A percentile compares a stretch with the other conserved stretches of the same genome.
These are phyloP conservation scores for Cladosporium sp. DNA, from an alignment of 2,329 filamentous ascomycete genomes.

Conservation along the genomic window DNA sequence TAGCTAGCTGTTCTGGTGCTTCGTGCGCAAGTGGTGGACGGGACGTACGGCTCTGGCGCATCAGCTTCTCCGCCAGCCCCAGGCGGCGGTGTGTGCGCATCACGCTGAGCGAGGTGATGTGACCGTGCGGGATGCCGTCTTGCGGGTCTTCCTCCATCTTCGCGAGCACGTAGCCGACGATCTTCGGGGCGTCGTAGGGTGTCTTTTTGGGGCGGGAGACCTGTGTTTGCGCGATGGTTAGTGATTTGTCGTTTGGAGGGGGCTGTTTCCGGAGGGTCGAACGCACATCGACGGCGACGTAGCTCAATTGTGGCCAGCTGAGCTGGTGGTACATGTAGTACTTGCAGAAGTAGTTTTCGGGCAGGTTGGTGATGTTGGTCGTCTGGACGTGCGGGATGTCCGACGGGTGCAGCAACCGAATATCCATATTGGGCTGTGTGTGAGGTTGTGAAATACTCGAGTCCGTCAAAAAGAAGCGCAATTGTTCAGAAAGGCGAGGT, in stretches of 20 bases:
- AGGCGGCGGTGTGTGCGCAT: slow-evolving; percentile 91
- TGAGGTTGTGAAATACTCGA: not conserved
- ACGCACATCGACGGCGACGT: slow-evolving; percentile 77
- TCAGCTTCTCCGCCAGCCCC: slow-evolving; percentile 93
- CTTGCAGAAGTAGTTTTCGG: slow-evolving; percentile 99
- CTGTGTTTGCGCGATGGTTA: slow-evolving; percentile 22
- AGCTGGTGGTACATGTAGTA: slow-evolving; percentile 99
- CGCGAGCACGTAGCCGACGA: slow-evolving; percentile 97
- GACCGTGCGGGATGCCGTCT: slow-evolving; percentile 86
- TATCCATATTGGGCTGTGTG: slow-evolving; percentile 60
- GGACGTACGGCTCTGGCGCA: slow-evolving; percentile 84
- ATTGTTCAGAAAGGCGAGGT: not conserved
- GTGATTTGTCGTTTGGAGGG: not conserved
- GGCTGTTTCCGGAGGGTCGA: not conserved
- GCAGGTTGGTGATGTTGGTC: slow-evolving; percentile 96
- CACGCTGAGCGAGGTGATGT: slow-evolving; percentile 91
- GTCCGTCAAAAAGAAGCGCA: not conserved
- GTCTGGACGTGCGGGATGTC: slow-evolving; percentile 92
- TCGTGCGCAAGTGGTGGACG: not conserved
- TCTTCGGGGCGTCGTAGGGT: slow-evolving; percentile 87
- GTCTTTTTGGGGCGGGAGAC: slow-evolving; percentile 70
- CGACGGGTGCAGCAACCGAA: slow-evolving; percentile 74
- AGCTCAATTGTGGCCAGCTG: slow-evolving; percentile 95
- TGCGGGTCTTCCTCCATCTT: slow-evolving; percentile 99
- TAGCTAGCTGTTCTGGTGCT: not conserved